phyloP scores from a whole-genome alignment of 495 filamentous ascomycete genomes.

The Evernia prunastri region DNA sequence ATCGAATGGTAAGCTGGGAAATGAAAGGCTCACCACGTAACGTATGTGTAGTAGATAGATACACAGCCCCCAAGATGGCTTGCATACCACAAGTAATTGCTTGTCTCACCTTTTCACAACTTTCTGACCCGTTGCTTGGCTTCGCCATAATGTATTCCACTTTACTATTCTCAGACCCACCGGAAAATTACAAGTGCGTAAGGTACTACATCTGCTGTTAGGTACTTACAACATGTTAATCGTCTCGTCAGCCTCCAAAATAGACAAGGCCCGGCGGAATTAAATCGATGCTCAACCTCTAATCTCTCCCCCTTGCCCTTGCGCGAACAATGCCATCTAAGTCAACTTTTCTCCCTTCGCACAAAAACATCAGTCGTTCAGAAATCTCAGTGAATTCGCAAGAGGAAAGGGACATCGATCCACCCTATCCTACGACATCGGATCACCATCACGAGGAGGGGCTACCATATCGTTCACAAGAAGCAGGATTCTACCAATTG shows the following conservation, averaged over 20 bases:
- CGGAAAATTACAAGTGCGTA: neutral
- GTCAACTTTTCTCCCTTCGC: neutral
- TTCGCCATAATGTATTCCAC: neutral
- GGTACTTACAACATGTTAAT: neutral
- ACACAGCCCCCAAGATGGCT: conserved; percentile 1
- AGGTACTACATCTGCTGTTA: neutral
- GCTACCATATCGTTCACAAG: conserved; percentile 18
- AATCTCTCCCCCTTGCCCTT: neutral
- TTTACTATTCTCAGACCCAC: conserved; percentile 1
- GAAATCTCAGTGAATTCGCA: conserved; percentile 5
- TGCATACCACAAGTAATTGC: neutral
- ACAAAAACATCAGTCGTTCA: neutral
- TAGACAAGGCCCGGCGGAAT: conserved; percentile 1
- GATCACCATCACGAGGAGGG: conserved; percentile 19
- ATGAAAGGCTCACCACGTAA: neutral
- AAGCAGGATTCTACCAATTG: conserved; percentile 18
- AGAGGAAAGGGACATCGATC: conserved; percentile 15
- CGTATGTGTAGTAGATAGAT: neutral
- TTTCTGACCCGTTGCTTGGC: neutral
- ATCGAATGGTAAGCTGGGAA: neutral
- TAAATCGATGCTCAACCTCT: conserved; percentile 1
- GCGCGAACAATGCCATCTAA: conserved; percentile 6
- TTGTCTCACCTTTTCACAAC: neutral
- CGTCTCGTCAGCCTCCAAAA: conserved; percentile 1
- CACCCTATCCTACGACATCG: conserved; percentile 18